Evolutionary conservation across 805 yeast species (phyloP).

Genomic region (Saccharomycopsis oosterbeekiorum): DNA sequence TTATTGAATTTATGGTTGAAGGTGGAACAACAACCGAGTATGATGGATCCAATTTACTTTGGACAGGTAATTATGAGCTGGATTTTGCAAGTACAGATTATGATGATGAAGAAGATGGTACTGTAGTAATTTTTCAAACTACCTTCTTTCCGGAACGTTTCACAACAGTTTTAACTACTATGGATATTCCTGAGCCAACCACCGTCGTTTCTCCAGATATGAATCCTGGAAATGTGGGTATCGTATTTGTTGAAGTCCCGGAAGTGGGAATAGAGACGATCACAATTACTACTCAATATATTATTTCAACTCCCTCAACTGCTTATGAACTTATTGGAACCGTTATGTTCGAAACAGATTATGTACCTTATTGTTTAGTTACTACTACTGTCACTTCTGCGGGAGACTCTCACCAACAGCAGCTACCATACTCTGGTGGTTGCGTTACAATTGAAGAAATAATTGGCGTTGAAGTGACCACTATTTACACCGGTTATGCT

Average conservation of each 20-base stretch:
- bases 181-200: background rate
- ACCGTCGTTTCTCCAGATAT: background rate
- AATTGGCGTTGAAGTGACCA: background rate
- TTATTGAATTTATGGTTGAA: background rate
- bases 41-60: no score
- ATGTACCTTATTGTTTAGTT: background rate
- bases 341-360: background rate
- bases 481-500: background rate
- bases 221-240: background rate
- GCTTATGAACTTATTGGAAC: background rate
- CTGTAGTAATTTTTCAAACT: background rate
- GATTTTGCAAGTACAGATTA: no score
- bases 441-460: background rate
- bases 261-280: background rate
- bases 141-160: background rate
- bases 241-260: background rate
- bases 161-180: background rate
- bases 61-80: no score
- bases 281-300: background rate
- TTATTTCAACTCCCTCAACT: background rate
- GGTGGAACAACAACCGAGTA: background rate
- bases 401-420: background rate
- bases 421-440: background rate
- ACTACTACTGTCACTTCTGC: slow-evolving; percentile 6
- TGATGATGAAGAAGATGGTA: background rate